Evolutionary conservation across 2,329 filamentous ascomycete species (phyloP).

Genomic region (Hymenoscyphus scutula): DNA sequence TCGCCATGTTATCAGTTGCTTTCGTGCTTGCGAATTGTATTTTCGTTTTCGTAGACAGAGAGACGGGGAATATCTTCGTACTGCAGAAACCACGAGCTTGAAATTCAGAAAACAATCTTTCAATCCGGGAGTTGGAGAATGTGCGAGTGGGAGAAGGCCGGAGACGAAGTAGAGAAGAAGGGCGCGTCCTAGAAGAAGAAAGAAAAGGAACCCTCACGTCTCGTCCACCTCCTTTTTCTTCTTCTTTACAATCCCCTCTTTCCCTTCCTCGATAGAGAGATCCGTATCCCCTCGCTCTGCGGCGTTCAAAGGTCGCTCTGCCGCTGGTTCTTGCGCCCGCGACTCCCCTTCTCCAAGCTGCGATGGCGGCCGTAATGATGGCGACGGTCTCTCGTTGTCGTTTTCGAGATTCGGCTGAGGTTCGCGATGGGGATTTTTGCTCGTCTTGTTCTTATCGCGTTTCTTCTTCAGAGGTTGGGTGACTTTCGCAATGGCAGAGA

Average conservation of each 20-base stretch:
- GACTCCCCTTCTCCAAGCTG: no score
- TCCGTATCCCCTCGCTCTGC: neutral
- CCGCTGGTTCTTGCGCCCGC: no score
- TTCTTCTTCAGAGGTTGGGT: neutral
- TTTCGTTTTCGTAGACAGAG: neutral
- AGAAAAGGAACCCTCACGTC: conserved; percentile 2
- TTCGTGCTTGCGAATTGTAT: neutral
- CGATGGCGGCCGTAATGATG: no score
- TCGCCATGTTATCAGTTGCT: conserved; percentile 53
- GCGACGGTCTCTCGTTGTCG: no score
- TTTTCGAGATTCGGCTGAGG: neutral
- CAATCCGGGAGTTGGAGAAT: neutral
- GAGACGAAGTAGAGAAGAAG: neutral
- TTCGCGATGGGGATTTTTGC: no score
- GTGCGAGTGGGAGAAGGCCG: neutral
- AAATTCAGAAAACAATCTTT: neutral
- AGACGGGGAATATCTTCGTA: neutral
- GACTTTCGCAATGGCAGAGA: neutral
- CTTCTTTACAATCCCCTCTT: neutral
- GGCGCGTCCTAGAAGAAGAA: neutral
- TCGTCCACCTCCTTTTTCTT: neutral
- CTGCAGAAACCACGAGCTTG: neutral
- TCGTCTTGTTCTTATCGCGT: neutral
- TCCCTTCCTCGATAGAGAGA: neutral
- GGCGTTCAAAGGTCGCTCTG: no score